Evolutionary conservation across 2,329 filamentous ascomycete genomes (phyloP), one percentile per base, ranked within the genome.

Genomic region (Mycosphaerella arachidis): DNA sequence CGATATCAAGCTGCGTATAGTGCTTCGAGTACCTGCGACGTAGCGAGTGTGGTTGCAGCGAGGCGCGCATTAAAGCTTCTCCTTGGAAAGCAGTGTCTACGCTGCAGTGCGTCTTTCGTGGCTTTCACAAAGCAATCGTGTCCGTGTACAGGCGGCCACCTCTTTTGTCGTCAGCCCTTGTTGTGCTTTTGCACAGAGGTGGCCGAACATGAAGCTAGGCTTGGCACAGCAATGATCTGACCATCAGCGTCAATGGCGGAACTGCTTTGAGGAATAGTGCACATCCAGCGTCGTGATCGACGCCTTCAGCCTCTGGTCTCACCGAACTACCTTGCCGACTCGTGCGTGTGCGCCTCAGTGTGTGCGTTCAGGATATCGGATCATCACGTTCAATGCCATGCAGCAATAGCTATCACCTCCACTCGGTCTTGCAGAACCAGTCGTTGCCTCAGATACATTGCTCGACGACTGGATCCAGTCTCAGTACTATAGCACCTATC

Each of bases 251-350:
- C 56, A 74, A 74, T 53, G 69, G 67, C 27, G 70, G 72, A 61
- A 67, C 71, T 18, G 73, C 65, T 60, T 69, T 70, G 56, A 76
- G 80, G 33, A 81, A 77, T 6, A 76, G 31, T 43, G 27, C 12
- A 59, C 54, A 27, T 52, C 55, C 52, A 37, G 30, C 9, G 13
- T 59, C 20, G 48, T 35, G 57, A 50, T 43, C 57, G 52, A 6
- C 20, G 48, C 20, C 48, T n/a, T n/a, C 57, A 55, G 30, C 52
- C 57, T 27, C 18, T 52, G 6, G 43, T 59, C 43, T 43, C 45
- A 27, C 57, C 52, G 20, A 55, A 59, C 18, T 55, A 56, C 53
- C 40, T 53, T 18, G 53, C 18, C 30, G n/a, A 52, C 55, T 43
- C 57, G 52, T 55, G 57, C 57, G n/a, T 55, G 51, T 40, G 52